Conservation (phyloP, 2,329 filamentous ascomycete genomes). For the Gnomoniopsis sp. region DNA sequence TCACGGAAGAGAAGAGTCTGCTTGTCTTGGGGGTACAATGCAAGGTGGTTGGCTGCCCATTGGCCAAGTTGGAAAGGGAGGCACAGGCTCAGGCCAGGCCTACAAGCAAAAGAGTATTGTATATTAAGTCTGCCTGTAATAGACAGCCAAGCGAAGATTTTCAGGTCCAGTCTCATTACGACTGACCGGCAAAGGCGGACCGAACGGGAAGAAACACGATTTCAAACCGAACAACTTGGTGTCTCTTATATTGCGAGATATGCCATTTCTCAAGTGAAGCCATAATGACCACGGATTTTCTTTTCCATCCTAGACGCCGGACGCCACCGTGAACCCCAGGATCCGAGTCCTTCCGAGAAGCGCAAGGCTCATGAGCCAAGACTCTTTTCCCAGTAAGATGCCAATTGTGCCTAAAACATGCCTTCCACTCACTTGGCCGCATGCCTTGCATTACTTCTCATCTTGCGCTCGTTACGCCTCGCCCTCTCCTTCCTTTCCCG, state of each 20-base stretch:
- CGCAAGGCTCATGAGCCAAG: not conserved
- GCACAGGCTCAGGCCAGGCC: not conserved
- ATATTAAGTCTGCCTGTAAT: conserved; percentile 13
- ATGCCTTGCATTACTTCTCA: conserved; percentile 62
- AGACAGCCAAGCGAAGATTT: conserved; percentile 3
- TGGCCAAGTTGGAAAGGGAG: conserved; percentile 11
- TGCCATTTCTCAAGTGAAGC: not conserved
- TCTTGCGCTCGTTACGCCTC: conserved; percentile 66
- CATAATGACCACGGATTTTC: not conserved
- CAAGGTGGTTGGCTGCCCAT: not conserved
- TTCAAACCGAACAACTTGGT: not conserved
- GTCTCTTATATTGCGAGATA: not conserved
- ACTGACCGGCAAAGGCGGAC: not conserved
- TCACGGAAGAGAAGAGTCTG: not conserved
- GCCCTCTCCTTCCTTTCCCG: conserved; percentile 65
- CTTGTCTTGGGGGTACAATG: conserved; percentile 10
- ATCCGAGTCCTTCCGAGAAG: not conserved
- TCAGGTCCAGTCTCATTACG: not conserved
- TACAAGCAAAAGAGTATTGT: not conserved
- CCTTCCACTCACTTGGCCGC: conserved; percentile 23
- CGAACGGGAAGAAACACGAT: conserved; percentile 7
- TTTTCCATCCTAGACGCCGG: conserved; percentile 9
- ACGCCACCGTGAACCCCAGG: conserved; percentile 2
- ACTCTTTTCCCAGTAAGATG: not conserved
- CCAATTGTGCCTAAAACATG: not conserved